Evolutionary conservation across 139 green algal species (phyloP).

Genomic region (Micractinium conductrix): DNA sequence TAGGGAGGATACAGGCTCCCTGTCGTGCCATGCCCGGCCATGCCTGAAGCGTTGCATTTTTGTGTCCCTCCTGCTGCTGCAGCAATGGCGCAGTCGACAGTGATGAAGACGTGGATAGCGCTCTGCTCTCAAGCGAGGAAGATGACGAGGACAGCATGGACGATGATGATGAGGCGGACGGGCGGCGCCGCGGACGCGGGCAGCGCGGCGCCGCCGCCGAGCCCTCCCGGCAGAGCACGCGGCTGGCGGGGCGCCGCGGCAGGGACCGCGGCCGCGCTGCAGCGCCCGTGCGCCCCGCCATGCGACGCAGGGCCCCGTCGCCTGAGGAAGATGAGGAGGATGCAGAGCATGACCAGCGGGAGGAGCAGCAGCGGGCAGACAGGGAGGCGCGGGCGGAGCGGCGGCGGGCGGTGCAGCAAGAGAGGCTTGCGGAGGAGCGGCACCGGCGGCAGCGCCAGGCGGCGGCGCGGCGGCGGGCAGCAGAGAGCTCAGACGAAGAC

Average conservation of each 20-base stretch:
- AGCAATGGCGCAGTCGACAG: background rate
- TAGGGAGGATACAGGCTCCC: background rate
- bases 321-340: no score
- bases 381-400: slow-evolving; percentile 27
- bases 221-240: slow-evolving; percentile 10
- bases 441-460: slow-evolving; percentile 14
- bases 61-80: background rate
- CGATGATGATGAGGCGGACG: background rate
- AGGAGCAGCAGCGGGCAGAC: slow-evolving; percentile 17
- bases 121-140: background rate
- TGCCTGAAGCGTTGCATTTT: background rate
- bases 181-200: background rate
- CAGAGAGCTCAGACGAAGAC: slow-evolving; percentile 21
- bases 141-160: slow-evolving; percentile 11
- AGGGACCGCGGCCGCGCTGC: no score
- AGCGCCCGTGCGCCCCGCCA: no score
- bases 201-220: background rate
- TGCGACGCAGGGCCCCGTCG: no score
- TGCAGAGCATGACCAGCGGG: slow-evolving; percentile 20
- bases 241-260: background rate
- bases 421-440: slow-evolving; percentile 15
- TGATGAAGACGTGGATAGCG: slow-evolving; percentile 25
- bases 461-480: background rate
- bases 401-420: slow-evolving; percentile 9
- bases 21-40: background rate